Conservation (phyloP, 2,329 filamentous ascomycete species). For the Basipetospora chlamydospora region DNA sequence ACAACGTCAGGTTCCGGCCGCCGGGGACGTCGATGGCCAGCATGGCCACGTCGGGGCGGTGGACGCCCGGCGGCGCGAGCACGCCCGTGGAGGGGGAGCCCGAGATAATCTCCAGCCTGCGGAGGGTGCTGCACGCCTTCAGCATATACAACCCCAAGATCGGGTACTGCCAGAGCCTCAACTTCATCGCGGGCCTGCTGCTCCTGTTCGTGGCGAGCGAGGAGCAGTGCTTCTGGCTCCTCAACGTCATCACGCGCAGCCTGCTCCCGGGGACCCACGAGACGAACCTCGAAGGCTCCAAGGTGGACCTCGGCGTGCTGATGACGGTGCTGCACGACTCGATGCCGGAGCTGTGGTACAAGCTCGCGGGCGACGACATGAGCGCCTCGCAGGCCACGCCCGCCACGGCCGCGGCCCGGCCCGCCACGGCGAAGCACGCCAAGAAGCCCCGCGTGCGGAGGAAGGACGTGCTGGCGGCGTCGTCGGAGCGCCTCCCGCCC, state of each 20-base stretch:
- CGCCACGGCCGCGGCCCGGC: constrained; percentile 1
- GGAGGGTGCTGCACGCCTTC: constrained; percentile 78
- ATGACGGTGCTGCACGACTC: constrained; percentile 76
- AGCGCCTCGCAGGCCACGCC: constrained; percentile 23
- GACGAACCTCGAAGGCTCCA: constrained; percentile 76
- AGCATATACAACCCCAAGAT: constrained; percentile 81
- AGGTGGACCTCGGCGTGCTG: constrained; percentile 84
- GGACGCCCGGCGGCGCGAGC: constrained; percentile 15
- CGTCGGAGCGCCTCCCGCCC: constrained; percentile 53
- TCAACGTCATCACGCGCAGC: constrained; percentile 79
- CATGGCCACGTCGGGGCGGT: no score
- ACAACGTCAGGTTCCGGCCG: constrained; percentile 83
- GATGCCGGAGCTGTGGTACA: constrained; percentile 72
- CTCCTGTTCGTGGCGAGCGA: constrained; percentile 78
- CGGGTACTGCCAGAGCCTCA: constrained; percentile 90
- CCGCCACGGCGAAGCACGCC: constrained; percentile 8
- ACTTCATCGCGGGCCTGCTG: constrained; percentile 82
- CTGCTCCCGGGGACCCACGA: constrained; percentile 89
- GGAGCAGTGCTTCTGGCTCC: constrained; percentile 82
- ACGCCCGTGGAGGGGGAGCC: constrained; percentile 37
- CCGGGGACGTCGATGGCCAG: constrained; percentile 21
- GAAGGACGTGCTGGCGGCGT: constrained; percentile 21
- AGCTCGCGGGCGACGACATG: constrained; percentile 69
- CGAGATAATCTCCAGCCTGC: constrained; percentile 63
- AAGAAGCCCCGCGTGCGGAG: constrained; percentile 17